Base-by-base conservation (phyloP, 2,329 filamentous ascomycete genomes). In the Aspergillus hortae region DNA sequence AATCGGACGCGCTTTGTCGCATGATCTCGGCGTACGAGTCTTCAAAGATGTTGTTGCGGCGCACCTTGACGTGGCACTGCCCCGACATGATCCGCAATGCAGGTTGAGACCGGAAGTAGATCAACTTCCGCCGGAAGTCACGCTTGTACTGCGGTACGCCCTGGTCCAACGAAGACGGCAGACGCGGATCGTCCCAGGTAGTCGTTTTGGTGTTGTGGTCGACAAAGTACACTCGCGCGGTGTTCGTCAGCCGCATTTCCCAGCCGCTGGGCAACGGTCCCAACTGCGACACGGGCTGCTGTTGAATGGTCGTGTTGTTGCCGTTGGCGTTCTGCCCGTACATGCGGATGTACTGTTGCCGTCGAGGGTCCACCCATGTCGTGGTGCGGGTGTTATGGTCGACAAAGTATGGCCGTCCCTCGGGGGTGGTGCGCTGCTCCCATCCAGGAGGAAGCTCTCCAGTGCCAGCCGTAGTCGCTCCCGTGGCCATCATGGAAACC, bases 131-230 rank as follows among this genome's bases (percentile, higher is more conserved):
- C 66, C 94, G 81, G 81, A 99, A 99, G 73, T 99, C 94, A 74
- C 94, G 90, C 84, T 99, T 99, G 78, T 99, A 99, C 75, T 99
- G 94, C 48, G 94, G 94, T 46, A 99, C 94, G 56, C 96, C 96
- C 75, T 99, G 94, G 65, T 99, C 94, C 56, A 99, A 79, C 1
- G 94, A 97, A 2, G 92, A 97, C 21, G 94, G 94, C 61, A 99
- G 77, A 67, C 94, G 85, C 33, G 94, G 94, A 67, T 99, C 94
- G 67, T 99, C 94, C 94, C 94, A 99, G 1, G 94, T 99, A 3
- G 94, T 99, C 0, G 94, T 99, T 80, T 99, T 99, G 42, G 94
- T 99, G 76, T 99, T 99, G 77, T 99, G 94, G 67, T 99, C 94
- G 42, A 99, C 94, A 72, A 99, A 99, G 75, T 99, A 99, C 14